phyloP scores from a whole-genome alignment of 805 yeast species.

The Yarrowia keelungensis region DNA sequence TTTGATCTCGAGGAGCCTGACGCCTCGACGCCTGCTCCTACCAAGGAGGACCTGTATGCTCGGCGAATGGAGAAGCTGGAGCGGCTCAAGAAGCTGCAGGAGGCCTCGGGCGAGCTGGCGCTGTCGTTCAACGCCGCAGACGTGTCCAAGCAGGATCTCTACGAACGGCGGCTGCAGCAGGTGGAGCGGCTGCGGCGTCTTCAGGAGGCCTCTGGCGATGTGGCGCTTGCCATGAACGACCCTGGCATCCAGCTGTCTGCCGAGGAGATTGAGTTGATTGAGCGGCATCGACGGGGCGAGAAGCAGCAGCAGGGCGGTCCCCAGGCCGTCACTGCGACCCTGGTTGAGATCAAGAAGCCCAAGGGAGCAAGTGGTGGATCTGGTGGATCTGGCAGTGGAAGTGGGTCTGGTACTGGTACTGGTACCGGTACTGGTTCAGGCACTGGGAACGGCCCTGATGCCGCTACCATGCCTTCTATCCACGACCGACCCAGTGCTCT shows the following conservation, averaged over 20 bases:
- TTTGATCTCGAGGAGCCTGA: slow-evolving; percentile 55
- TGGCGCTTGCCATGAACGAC: slow-evolving; percentile 50
- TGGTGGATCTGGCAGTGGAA: slow-evolving; percentile 8
- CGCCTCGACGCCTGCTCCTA: slow-evolving; percentile 26
- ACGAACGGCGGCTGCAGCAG: slow-evolving; percentile 23
- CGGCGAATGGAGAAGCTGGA: slow-evolving; percentile 69
- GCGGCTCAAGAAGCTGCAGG: slow-evolving; percentile 72
- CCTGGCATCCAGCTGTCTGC: slow-evolving; percentile 26
- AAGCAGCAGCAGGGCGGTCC: background rate
- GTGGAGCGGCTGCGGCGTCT: slow-evolving; percentile 54
- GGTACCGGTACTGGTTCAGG: background rate
- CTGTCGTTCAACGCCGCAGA: slow-evolving; percentile 18
- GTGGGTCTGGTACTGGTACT: background rate
- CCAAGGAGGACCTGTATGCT: slow-evolving; percentile 53
- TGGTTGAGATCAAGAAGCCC: slow-evolving; percentile 20
- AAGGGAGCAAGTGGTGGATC: slow-evolving; percentile 4
- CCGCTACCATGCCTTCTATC: slow-evolving; percentile 33
- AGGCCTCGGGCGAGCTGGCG: slow-evolving; percentile 67
- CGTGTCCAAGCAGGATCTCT: slow-evolving; percentile 34
- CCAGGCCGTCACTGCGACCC: background rate
- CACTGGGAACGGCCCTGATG: slow-evolving; percentile 4
- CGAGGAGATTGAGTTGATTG: slow-evolving; percentile 37
- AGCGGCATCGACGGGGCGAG: slow-evolving; percentile 22
- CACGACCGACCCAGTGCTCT: slow-evolving; percentile 30
- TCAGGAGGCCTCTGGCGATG: slow-evolving; percentile 69